phyloP scores from a whole-genome alignment of 2,329 filamentous ascomycete genomes.

The Xylaria polymorpha region DNA sequence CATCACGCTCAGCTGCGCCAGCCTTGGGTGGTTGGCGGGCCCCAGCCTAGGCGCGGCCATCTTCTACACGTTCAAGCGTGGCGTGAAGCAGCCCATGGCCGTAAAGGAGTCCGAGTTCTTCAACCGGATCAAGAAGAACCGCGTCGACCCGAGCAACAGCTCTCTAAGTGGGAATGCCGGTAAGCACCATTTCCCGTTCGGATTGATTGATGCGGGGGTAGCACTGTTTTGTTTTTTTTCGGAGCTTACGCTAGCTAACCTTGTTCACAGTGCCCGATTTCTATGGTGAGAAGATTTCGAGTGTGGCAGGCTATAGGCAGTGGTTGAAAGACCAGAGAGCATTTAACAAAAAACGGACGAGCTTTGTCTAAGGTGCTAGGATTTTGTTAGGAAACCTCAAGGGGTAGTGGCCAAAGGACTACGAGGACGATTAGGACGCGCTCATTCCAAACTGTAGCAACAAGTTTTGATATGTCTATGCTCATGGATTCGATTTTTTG shows the following conservation, averaged over 20 bases:
- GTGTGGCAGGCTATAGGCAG: slow-evolving; percentile 87
- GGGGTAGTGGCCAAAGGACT: neutral
- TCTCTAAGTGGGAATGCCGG: slow-evolving; percentile 85
- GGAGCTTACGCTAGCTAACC: slow-evolving; percentile 3
- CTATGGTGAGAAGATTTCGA: slow-evolving; percentile 98
- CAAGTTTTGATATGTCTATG: slow-evolving; percentile 31
- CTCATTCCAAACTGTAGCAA: slow-evolving; percentile 28
- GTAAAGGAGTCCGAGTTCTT: slow-evolving; percentile 96
- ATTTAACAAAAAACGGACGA: slow-evolving; percentile 90
- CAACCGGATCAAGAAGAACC: slow-evolving; percentile 87
- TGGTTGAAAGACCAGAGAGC: slow-evolving; percentile 98
- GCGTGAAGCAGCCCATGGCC: slow-evolving; percentile 77
- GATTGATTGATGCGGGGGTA: neutral
- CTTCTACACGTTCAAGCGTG: slow-evolving; percentile 81
- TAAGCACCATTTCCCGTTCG: slow-evolving; percentile 47
- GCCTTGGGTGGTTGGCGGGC: slow-evolving; percentile 88
- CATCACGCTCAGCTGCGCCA: slow-evolving; percentile 79
- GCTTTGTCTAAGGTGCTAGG: slow-evolving; percentile 62
- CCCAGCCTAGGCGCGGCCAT: slow-evolving; percentile 82
- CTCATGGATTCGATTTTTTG: slow-evolving; percentile 36
- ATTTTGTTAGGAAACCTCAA: neutral
- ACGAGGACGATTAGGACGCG: slow-evolving; percentile 9
- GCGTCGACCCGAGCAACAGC: slow-evolving; percentile 89
- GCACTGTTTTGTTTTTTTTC: neutral
- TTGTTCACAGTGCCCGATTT: slow-evolving; percentile 80